A percentile compares a stretch with the other conserved stretches of the same genome.
phyloP scores from a whole-genome alignment of 1,284 basidiomycete genomes.

The Nidula niveotomentosa region DNA sequence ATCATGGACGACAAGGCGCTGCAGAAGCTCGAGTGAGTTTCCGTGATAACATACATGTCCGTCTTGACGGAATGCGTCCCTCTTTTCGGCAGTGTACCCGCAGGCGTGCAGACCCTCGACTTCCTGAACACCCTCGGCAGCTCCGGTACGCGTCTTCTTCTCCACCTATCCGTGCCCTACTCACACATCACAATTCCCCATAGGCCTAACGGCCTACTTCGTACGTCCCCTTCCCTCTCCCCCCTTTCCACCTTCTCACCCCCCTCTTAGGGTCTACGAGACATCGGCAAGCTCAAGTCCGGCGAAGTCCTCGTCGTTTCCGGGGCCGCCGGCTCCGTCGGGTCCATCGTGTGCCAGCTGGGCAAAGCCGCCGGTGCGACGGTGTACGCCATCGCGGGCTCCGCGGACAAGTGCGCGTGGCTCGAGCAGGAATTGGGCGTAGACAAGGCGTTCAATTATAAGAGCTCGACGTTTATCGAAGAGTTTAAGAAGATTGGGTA shows the following conservation, averaged over 20 bases:
- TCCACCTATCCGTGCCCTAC: neutral
- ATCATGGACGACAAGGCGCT: constrained; percentile 57
- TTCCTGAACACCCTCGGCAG: constrained; percentile 76
- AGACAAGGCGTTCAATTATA: constrained; percentile 87
- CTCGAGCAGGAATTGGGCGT: constrained; percentile 80
- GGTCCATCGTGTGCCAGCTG: constrained; percentile 74
- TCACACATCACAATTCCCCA: neutral
- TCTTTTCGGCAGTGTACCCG: constrained; percentile 39
- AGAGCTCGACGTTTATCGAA: constrained; percentile 68
- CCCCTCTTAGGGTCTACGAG: constrained; percentile 66
- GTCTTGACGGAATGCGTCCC: no score
- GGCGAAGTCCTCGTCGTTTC: constrained; percentile 87
- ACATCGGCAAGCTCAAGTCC: constrained; percentile 75
- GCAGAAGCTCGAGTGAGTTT: constrained; percentile 50
- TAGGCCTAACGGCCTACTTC: neutral
- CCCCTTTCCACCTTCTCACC: neutral
- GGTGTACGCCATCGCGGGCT: constrained; percentile 80
- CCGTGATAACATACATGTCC: neutral
- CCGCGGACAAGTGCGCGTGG: constrained; percentile 81
- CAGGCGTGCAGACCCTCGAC: constrained; percentile 65
- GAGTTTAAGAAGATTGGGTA: constrained; percentile 68
- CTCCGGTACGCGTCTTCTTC: constrained; percentile 45
- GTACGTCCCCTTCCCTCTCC: constrained; percentile 60
- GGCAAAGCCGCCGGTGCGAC: constrained; percentile 74
- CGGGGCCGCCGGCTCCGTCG: constrained; percentile 89